These are phyloP conservation scores for Salix exigua DNA, from an alignment of 345 rosid species.

Conservation along the genomic window DNA sequence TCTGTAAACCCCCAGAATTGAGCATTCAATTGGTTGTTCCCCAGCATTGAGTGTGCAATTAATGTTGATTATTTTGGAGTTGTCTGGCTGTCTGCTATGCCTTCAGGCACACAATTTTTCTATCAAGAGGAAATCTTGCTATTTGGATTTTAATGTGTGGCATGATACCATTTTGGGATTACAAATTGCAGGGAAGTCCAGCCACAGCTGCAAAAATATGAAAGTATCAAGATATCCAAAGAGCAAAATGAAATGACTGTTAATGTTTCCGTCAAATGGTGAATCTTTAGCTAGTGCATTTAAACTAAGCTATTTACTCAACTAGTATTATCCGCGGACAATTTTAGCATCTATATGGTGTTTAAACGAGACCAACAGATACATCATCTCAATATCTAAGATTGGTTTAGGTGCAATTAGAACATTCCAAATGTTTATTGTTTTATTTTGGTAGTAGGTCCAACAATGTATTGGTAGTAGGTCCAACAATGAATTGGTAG, in stretches of 20 bases:
- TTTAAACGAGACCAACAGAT: not conserved
- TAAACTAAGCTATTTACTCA: conserved; percentile 1
- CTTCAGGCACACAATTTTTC: not conserved
- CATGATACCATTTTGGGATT: not conserved
- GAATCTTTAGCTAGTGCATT: not conserved
- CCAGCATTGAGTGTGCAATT: not conserved
- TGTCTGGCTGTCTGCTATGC: not conserved
- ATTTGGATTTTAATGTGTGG: not conserved
- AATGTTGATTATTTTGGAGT: not conserved
- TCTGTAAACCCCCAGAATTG: not conserved
- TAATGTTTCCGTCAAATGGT: not conserved
- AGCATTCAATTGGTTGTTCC: not conserved
- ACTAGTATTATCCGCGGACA: not conserved
- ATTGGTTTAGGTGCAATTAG: not conserved
- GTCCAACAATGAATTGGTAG: not conserved
- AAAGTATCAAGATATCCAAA: not conserved
- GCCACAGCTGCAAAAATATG: not conserved
- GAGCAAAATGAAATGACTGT: not conserved
- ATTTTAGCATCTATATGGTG: not conserved
- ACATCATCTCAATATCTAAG: not conserved
- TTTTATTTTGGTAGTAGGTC: not conserved
- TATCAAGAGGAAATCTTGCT: not conserved
- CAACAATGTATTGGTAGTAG: not conserved
- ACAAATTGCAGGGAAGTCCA: not conserved
- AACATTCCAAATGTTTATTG: not conserved